Evolutionary conservation across 169 alveolate species (phyloP).

Genomic region (Eimeria praecox): DNA sequence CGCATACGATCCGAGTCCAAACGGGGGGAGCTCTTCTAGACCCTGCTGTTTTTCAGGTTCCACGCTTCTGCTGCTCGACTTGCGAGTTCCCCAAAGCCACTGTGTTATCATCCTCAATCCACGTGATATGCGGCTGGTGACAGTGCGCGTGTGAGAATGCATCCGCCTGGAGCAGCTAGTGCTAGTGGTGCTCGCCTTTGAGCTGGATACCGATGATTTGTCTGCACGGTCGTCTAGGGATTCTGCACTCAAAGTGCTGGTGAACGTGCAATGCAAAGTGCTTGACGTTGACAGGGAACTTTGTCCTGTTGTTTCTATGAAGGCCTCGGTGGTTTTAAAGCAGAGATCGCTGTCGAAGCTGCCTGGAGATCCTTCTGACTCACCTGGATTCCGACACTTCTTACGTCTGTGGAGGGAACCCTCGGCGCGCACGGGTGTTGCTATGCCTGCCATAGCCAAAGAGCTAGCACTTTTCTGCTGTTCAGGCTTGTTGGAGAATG

Average conservation of each 20-base stretch:
- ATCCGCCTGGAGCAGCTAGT: conserved; percentile 61
- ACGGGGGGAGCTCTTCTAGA: conserved; percentile 32
- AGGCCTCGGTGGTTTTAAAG: neutral
- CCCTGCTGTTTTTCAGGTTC: conserved; percentile 16
- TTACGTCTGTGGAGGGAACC: neutral
- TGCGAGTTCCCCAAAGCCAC: conserved; percentile 45
- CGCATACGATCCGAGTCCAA: conserved; percentile 77
- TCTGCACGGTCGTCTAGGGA: conserved; percentile 20
- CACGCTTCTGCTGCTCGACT: conserved; percentile 16
- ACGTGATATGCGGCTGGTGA: conserved; percentile 40
- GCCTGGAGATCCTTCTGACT: neutral
- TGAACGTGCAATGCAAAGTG: conserved; percentile 35
- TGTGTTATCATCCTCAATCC: conserved; percentile 22
- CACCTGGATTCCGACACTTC: neutral
- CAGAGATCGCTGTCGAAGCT: neutral
- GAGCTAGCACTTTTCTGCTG: conserved; percentile 10
- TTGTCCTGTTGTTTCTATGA: conserved; percentile 28
- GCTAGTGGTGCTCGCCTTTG: neutral
- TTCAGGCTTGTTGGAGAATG: neutral
- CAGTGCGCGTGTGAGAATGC: neutral
- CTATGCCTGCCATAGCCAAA: neutral
- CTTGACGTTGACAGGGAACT: conserved; percentile 51
- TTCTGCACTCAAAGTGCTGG: conserved; percentile 49
- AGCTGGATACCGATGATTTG: neutral
- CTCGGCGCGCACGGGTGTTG: neutral